Evolutionary conservation across 2,329 filamentous ascomycete species (phyloP).

Genomic region (Juglanconis oblonga): DNA sequence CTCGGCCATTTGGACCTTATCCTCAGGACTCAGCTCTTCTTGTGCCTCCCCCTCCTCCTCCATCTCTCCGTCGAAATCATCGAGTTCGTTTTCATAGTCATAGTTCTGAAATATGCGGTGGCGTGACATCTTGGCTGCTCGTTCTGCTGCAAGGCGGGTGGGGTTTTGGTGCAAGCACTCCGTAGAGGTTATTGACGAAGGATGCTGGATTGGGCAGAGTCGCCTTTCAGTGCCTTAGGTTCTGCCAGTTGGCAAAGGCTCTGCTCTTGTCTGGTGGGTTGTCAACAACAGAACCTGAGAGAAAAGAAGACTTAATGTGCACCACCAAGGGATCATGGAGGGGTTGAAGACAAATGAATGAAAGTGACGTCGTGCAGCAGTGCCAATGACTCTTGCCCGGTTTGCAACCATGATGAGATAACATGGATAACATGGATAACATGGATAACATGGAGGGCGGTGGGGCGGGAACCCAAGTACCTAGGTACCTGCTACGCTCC

Average conservation of each 20-base stretch:
- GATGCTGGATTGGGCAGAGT: background rate
- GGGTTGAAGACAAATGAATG: background rate
- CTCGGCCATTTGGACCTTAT: conserved; percentile 52
- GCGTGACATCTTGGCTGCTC: conserved; percentile 39
- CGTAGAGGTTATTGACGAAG: too few species aligned
- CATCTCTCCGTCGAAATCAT: conserved; percentile 45
- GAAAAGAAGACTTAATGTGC: background rate
- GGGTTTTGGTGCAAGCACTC: too few species aligned
- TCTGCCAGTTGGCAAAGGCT: background rate
- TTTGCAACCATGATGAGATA: background rate
- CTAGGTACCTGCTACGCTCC: too few species aligned
- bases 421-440: too few species aligned
- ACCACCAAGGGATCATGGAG: background rate
- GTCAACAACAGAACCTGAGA: background rate
- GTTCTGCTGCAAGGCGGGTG: background rate
- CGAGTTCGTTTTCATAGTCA: conserved; percentile 49
- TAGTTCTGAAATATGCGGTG: conserved; percentile 46
- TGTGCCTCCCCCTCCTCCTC: conserved; percentile 44
- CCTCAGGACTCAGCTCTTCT: conserved; percentile 46
- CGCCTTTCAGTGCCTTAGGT: background rate
- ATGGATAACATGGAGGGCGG: too few species aligned
- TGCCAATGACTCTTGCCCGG: background rate
- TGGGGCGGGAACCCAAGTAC: too few species aligned
- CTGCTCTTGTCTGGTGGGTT: too few species aligned
- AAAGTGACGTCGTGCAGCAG: background rate